Evolutionary conservation across 305 asterid genomes (phyloP).

Genomic region (Solanum hybrid): DNA sequence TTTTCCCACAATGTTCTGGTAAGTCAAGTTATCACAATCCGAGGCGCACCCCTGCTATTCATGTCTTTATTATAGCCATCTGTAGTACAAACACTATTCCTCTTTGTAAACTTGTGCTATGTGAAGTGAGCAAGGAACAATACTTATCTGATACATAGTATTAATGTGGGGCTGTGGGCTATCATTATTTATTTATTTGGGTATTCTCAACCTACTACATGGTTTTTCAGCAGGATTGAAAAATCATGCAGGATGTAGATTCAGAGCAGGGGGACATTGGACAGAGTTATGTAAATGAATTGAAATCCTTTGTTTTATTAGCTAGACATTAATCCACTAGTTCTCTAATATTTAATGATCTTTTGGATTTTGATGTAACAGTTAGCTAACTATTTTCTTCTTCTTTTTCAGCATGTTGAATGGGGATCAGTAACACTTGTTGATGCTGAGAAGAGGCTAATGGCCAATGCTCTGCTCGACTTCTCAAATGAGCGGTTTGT

Average conservation of each 20-base stretch:
- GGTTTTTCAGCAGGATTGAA: not conserved
- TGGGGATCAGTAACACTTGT: conserved; percentile 91
- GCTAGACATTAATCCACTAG: not conserved
- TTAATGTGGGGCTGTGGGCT: not conserved
- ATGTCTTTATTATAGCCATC: not conserved
- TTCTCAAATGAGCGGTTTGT: conserved; percentile 87
- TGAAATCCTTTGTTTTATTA: not conserved
- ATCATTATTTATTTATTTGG: not conserved
- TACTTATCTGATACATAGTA: not conserved
- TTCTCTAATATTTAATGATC: not conserved
- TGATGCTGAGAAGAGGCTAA: conserved; percentile 82
- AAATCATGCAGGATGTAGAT: not conserved
- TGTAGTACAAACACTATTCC: not conserved
- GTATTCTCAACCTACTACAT: not conserved
- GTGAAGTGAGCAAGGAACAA: not conserved
- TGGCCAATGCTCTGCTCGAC: conserved; percentile 93
- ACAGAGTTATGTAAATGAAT: not conserved
- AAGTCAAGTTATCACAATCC: not conserved
- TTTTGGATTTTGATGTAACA: not conserved
- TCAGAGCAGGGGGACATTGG: not conserved
- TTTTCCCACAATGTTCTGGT: not conserved
- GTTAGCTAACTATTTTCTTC: not conserved
- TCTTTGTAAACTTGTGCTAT: not conserved
- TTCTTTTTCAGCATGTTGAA: conserved; percentile 24
- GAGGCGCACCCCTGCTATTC: not conserved